Evolutionary conservation across 2,329 filamentous ascomycete genomes (phyloP), one percentile per base, ranked within the genome.

Genomic region (Fusarium humuli): DNA sequence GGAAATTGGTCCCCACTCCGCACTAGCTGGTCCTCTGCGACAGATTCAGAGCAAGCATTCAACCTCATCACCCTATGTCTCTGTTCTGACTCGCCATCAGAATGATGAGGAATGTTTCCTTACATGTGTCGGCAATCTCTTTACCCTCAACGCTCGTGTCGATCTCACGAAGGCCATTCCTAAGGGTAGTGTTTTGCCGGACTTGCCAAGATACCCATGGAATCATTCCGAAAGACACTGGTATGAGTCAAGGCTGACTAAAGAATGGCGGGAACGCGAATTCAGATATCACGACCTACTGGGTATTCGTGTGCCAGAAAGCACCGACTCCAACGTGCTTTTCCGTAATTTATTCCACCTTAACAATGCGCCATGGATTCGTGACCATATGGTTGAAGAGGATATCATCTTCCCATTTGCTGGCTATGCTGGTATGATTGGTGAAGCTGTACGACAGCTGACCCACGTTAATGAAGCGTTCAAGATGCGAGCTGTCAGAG

Each of bases 291-390:
- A 60, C 16, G 42, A 60, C 8, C 11, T 60, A 3, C 32, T 60
- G 10, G 57, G 57, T 5, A 22, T 57, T 9, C 41, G 50, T 20
- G 32, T 60, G 6, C 30, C 50, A 7, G 50, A 57, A 14, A 57
- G 50, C 20, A 22, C 45, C 7, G 50, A 57, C 50, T 41, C 44
- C 2, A 34, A 41, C 3, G 46, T 57, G 5, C 25, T 57, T 10
- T 60, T 57, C 30, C 57, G 57, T 6, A 57, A 57, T 10, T 12
- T 60, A 5, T 47, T 60, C 18, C 57, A 47, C 10, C 50, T 60
- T 14, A 30, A 47, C 8, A 57, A 60, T 12, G 42, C 42, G 0
- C 42, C 57, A 16, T 57, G 57, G 57, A 57, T 60, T 8, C 50
- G 57, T 3, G 57, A 60, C 18, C 57, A 60, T 8, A 60, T 25